Conservation (phyloP, 768 basidiomycete species). For the Suillus subluteus region DNA sequence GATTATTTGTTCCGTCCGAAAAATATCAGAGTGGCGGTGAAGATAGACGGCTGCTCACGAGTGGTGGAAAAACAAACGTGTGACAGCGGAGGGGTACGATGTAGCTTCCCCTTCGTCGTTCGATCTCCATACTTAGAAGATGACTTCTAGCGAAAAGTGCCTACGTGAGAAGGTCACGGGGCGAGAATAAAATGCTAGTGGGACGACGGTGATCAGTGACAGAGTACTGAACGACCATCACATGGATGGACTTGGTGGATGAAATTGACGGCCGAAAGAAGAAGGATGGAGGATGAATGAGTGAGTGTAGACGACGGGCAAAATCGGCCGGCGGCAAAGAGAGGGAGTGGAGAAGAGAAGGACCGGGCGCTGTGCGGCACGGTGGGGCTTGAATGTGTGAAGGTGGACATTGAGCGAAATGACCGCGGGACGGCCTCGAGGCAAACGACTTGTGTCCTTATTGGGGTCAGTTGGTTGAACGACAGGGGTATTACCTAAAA, state of each 20-base stretch:
- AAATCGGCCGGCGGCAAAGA: not conserved
- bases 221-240: not conserved
- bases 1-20: not conserved
- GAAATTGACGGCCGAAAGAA: not conserved
- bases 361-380: conserved; percentile 5
- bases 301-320: not conserved
- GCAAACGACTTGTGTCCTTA: not conserved
- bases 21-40: not conserved
- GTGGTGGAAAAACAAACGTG: not conserved
- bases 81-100: not conserved
- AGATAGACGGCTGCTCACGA: not conserved
- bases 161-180: not conserved
- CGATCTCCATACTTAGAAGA: not conserved
- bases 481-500: not conserved
- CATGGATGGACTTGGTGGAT: not conserved
- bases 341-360: conserved; percentile 4
- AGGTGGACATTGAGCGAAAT: conserved; percentile 2
- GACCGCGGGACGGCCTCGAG: conserved; percentile 8
- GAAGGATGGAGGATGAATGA: not conserved
- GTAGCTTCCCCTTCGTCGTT: not conserved
- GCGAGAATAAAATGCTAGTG: not conserved
- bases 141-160: not conserved
- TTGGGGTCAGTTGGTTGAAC: not conserved
- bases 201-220: conserved; percentile 4
- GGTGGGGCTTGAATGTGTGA: conserved; percentile 1